Base-by-base conservation (phyloP, 305 asterid genomes). In the Nicotiana rustica region DNA sequence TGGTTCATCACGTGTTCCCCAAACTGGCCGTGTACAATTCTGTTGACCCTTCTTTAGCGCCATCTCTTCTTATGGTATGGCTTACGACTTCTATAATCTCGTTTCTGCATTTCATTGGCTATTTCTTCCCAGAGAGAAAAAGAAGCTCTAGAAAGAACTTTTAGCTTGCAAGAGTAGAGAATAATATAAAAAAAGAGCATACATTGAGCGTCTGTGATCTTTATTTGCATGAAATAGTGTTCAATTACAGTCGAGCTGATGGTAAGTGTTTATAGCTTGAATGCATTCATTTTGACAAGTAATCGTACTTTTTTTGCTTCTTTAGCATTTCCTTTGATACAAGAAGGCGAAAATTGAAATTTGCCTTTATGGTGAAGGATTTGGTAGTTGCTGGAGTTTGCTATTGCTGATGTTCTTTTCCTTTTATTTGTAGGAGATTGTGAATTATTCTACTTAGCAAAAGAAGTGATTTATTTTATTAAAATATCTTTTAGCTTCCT, bases 11-110 rank as follows among this genome's bases (percentile, higher is more conserved):
- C 44, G 99, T 96, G 75, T 96, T 96, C 86, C 99, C 98, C 65
- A 96, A 96, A 89, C 97, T 96, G 82, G 99, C 99, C 52, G 99
- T 96, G 70, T 96, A 96, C 93, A 96, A 96, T 87, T 96, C 99
- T 57, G 99, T 96, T 82, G 99, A 96, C 80, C 99, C 99, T 12
- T 96, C 99, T 79, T 80, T 96, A 91, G 99, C 99, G 47, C 99
- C 99, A 12, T 96, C 99, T 78, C 98, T 96, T 86, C 92, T 96
- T 67, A 95, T 96, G 99, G 99, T 96, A 92, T 44, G 85, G 61
- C 25, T 82, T 49, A 15, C 47, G 67, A n/a, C 56, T 76, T 67
- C 44, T 41, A 56, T 33, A 59, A 47, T 79, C 18, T 76, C 14
- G 59, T 14, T 7, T 70, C 10, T 41, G 67, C 61, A 80, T 47